Conservation (phyloP, 2,329 filamentous ascomycete species). For the Berkeleyomyces rouxiae region DNA sequence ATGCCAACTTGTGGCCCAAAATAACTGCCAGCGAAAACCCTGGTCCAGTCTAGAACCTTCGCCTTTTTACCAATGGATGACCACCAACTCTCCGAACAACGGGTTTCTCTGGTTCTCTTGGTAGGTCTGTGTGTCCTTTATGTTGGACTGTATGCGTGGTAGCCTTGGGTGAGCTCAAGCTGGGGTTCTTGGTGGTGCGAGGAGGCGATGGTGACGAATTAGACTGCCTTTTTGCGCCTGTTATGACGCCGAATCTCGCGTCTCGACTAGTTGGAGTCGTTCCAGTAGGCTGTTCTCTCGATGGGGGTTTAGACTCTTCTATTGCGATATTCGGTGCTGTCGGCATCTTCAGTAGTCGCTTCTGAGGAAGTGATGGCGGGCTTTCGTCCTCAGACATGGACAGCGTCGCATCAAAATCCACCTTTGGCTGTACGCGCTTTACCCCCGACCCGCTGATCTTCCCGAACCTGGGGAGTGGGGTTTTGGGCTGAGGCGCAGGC, state of each 20-base stretch:
- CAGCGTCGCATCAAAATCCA: conserved; percentile 3
- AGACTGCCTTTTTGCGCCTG: background rate
- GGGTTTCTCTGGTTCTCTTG: background rate
- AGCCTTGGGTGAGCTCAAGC: too few species aligned
- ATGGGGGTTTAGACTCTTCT: background rate
- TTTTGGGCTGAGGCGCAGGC: background rate
- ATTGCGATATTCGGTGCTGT: background rate
- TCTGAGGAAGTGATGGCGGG: background rate
- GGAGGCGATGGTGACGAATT: background rate
- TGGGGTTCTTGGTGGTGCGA: background rate
- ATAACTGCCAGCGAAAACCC: background rate
- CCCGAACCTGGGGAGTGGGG: background rate
- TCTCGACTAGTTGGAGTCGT: background rate
- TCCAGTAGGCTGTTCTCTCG: background rate
- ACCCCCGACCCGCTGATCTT: background rate
- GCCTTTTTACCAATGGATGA: conserved; percentile 10
- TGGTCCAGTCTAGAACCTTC: conserved; percentile 7
- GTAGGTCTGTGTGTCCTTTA: background rate
- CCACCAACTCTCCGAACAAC: background rate
- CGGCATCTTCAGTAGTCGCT: background rate
- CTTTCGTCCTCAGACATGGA: background rate
- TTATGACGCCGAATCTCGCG: background rate
- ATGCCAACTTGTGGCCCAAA: background rate
- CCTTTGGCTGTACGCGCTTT: background rate
- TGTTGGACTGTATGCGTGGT: background rate